A percentile compares a stretch with the other conserved stretches of the same genome.
These are phyloP conservation scores for Melastoma malabathricum DNA, from an alignment of 345 rosid species.

Conservation along the genomic window DNA sequence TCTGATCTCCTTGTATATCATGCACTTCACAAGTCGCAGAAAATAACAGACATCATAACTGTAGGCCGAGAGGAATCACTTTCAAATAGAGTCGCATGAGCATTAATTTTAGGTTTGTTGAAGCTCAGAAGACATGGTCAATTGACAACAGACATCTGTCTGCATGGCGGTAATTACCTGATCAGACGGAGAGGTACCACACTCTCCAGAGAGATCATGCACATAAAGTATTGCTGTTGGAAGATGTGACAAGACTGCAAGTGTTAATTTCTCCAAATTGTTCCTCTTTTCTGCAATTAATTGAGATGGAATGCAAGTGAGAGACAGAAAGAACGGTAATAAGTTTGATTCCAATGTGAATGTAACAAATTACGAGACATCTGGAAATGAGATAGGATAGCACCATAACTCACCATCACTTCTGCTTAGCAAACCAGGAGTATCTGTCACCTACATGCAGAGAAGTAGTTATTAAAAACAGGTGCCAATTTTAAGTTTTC, in stretches of 20 bases:
- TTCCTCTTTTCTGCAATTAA: constrained; percentile 61
- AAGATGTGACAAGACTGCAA: constrained; percentile 83
- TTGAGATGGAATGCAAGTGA: constrained; percentile 3
- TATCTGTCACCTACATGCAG: constrained; percentile 75
- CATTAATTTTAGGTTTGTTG: not conserved
- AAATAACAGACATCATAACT: not conserved
- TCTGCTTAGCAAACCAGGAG: constrained; percentile 87
- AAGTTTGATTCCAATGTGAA: no score
- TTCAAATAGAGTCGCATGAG: not conserved
- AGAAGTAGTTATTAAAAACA: constrained; percentile 11
- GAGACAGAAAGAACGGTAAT: no score
- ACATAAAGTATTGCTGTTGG: constrained; percentile 88
- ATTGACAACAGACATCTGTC: not conserved
- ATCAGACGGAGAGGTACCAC: constrained; percentile 85
- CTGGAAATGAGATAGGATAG: no score
- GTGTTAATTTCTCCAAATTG: constrained; percentile 83
- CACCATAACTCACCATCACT: constrained; percentile 43
- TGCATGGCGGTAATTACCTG: constrained; percentile 36
- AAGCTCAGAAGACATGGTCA: not conserved
- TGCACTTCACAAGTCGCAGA: constrained; percentile 32
- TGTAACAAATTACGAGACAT: no score
- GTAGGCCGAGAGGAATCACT: not conserved
- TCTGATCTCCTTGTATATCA: constrained; percentile 69
- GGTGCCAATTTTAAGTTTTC: no score
- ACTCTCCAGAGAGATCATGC: constrained; percentile 91